Evolutionary conservation across 2,329 filamentous ascomycete species (phyloP).

Genomic region (Byssochlamys sp.): DNA sequence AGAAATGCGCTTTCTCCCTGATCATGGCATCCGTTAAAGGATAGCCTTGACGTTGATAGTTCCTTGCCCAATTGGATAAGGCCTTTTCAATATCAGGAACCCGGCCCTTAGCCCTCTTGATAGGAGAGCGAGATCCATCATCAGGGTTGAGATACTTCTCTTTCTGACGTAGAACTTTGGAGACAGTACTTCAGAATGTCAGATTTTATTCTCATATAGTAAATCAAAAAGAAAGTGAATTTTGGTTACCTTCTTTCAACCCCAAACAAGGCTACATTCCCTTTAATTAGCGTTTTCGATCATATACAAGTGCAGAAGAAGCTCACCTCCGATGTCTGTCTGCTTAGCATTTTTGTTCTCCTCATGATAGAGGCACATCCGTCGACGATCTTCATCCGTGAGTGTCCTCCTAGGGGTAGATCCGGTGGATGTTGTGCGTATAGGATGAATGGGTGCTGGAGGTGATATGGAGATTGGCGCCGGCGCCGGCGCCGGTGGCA

Average conservation of each 20-base stretch:
- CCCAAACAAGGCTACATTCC: conserved; percentile 64
- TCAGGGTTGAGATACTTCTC: conserved; percentile 84
- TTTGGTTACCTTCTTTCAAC: conserved; percentile 80
- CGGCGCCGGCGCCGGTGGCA: conserved; percentile 48
- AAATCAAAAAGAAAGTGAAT: conserved; percentile 1
- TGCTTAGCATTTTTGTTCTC: conserved; percentile 86
- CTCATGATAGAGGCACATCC: conserved; percentile 89
- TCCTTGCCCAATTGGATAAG: conserved; percentile 75
- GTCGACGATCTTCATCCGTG: conserved; percentile 77
- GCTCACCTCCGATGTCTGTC: conserved; percentile 80
- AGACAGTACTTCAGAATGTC: conserved; percentile 67
- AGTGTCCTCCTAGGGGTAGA: conserved; percentile 73
- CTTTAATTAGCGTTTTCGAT: conserved; percentile 10
- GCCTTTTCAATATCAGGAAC: conserved; percentile 86
- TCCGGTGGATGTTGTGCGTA: conserved; percentile 31
- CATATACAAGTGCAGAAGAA: not conserved
- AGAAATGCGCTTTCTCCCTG: conserved; percentile 71
- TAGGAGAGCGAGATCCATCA: conserved; percentile 67
- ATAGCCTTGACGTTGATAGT: conserved; percentile 66
- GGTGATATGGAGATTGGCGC: conserved; percentile 44
- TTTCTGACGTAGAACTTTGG: conserved; percentile 87
- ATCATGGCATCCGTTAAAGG: conserved; percentile 71
- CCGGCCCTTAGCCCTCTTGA: conserved; percentile 75
- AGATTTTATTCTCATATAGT: not conserved
- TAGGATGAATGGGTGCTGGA: conserved; percentile 32